Percentiles rank a stretch among this genome's conserved stretches.
Conservation (phyloP, 2,329 filamentous ascomycete genomes). For the Plenodomus biglobosus region DNA sequence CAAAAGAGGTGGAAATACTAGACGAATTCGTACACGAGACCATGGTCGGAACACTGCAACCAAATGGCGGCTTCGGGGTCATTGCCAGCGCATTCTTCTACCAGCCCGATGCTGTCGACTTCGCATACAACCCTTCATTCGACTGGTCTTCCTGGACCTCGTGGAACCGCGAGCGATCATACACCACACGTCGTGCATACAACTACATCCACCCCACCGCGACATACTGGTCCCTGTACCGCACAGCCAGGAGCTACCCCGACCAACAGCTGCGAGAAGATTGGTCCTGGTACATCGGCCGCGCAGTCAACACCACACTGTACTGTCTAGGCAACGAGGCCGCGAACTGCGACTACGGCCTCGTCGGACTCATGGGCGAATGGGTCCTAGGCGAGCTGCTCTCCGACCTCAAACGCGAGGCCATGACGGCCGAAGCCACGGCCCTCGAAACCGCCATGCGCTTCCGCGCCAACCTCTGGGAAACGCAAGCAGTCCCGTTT, state of each 20-base stretch:
- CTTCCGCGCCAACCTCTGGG: constrained; percentile 54
- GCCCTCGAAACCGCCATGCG: constrained; percentile 53
- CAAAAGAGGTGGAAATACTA: constrained; percentile 54
- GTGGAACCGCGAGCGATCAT: constrained; percentile 54
- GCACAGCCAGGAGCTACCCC: constrained; percentile 55
- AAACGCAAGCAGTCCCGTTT: constrained; percentile 56
- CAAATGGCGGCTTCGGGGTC: constrained; percentile 50
- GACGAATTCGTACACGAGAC: constrained; percentile 58
- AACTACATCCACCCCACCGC: constrained; percentile 61
- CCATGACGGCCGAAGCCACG: constrained; percentile 43
- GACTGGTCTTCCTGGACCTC: constrained; percentile 57
- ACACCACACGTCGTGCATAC: constrained; percentile 56
- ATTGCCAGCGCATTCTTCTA: constrained; percentile 62
- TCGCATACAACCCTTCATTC: constrained; percentile 48
- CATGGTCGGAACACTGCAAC: constrained; percentile 52
- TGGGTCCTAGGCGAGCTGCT: constrained; percentile 59
- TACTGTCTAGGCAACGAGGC: constrained; percentile 42
- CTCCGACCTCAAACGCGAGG: constrained; percentile 54
- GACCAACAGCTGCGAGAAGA: constrained; percentile 45
- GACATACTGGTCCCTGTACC: constrained; percentile 61
- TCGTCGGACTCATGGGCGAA: constrained; percentile 61
- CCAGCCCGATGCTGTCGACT: constrained; percentile 50
- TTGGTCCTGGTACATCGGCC: constrained; percentile 59
- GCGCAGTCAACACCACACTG: constrained; percentile 56
- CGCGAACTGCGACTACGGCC: constrained; percentile 44